Base-by-base conservation (phyloP, 2,329 filamentous ascomycete genomes). In the Acrocalymma vagum region DNA sequence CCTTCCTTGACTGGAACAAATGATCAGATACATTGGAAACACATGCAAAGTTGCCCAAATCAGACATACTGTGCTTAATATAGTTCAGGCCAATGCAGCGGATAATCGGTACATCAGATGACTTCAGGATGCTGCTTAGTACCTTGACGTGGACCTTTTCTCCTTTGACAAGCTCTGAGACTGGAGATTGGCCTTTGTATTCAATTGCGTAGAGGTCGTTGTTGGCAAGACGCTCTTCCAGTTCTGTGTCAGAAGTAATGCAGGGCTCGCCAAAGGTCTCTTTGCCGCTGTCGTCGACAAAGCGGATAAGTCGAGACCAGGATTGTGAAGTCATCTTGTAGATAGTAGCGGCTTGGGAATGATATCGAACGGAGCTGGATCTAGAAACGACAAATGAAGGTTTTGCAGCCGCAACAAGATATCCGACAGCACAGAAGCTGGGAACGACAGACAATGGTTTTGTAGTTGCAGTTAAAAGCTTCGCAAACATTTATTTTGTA, bases 81-180 rank as follows among this genome's bases (percentile, higher is more conserved):
- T 76, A 76, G 59, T 76, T 77, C 33, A 76, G 66, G 10, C 74
- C 73, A 30, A 76, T 55, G 51, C 73, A 76, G 14, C 72, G 68
- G 36, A 76, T 71, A 28, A 70, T 65, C 25, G 67, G 65, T 5
- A 72, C 63, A 13, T 75, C 65, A n/a, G 58, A 49, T 5, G 40
- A 29, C 1, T 51, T 38, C 16, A 74, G 26, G 0, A 71, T 70
- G 0, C 63, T 58, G 7, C 11, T 14, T 11, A 34, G 14, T 72
- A 51, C 13, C 5, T n/a, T 32, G 10, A 41, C 30, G 9, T 20
- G 15, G 11, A 41, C 23, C 16, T 18, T 26, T 16, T 30, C 21
- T 1, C 26, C 20, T 9, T 18, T 26, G 8, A 24, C 26, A 6
- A 27, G n/a, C 10, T 22, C 24, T 17, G 25, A 20, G n/a, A 20